Base-by-base conservation (phyloP, 768 basidiomycete genomes). In the Phaffia tasmanica region DNA sequence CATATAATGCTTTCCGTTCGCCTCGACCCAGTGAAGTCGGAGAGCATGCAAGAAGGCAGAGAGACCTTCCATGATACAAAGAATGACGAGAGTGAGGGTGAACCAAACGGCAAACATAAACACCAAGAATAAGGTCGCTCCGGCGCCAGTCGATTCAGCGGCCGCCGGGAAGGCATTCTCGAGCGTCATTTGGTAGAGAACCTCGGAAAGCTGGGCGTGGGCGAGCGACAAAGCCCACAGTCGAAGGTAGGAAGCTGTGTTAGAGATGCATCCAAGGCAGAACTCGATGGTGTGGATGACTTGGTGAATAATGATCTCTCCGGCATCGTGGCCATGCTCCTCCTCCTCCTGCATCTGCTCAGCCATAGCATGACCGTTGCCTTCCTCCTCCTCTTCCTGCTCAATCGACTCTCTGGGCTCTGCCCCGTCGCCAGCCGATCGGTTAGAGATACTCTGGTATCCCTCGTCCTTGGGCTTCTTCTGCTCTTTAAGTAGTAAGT, bases 231-330 rank as follows among this genome's bases (percentile, higher is more conserved):
- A 83, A 23, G 95, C 95, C 94, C 94, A 98, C 49, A 99, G 81
- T 75, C 94, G 78, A 14, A 78, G 76, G 70, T 79, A 78, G 5
- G 78, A 78, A 14, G 79, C 79, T 23, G 94, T 98, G 77, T 97
- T 94, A 70, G 94, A 98, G 73, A 97, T 97, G 77, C 94, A 97
- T 8, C 94, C 95, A 46, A 99, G 84, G 75, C 95, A 99, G 78
- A 98, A 99, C 79, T 99, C 95, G 77, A 99, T 97, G 29, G 92
- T 94, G 78, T 98, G 95, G 73, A 99, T 99, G 69, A 95, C 81
- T 77, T 99, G 95, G 78, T 99, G 94, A 68, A 98, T 88, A 27
- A 95, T 83, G 67, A 95, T 84, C 77, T 99, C 95, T 74, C 91
- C 81, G 77, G 97, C 89, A 73, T 95, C 91, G 75, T 93, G 89